Conservation (phyloP, 768 basidiomycete genomes). For the Auriscalpium orientale region DNA sequence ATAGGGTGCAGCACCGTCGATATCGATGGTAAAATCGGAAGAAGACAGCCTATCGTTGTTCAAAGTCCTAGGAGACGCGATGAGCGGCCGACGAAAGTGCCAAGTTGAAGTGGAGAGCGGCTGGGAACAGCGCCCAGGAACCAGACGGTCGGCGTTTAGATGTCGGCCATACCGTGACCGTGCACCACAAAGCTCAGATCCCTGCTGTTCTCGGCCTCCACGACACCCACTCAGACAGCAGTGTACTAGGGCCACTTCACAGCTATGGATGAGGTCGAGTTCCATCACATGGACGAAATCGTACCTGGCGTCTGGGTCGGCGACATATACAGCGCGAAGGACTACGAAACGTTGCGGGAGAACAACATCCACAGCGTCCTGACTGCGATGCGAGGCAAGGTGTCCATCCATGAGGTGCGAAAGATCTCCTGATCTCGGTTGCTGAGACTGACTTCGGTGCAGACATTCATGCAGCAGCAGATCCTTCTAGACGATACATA, state of each 20-base stretch:
- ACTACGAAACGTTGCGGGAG: constrained; percentile 52
- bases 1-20: too few species aligned
- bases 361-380: constrained; percentile 73
- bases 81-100: too few species aligned
- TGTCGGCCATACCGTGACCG: too few species aligned
- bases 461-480: constrained; percentile 79
- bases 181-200: too few species aligned
- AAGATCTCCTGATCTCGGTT: not conserved
- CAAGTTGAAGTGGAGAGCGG: too few species aligned
- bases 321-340: constrained; percentile 60
- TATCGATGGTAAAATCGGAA: too few species aligned
- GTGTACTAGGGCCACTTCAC: not conserved
- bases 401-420: constrained; percentile 57
- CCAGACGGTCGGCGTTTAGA: too few species aligned
- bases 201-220: not conserved
- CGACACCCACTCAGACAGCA: not conserved
- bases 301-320: constrained; percentile 82
- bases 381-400: constrained; percentile 61
- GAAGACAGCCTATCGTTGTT: too few species aligned
- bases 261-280: constrained; percentile 6
- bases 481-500: constrained; percentile 71
- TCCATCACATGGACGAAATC: constrained; percentile 62
- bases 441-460: not conserved
- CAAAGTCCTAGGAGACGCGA: too few species aligned
- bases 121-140: too few species aligned